Evolutionary conservation across 2,329 filamentous ascomycete species (phyloP), one percentile per base, ranked within the genome.

Genomic region (Dryadomyces quercivorus): DNA sequence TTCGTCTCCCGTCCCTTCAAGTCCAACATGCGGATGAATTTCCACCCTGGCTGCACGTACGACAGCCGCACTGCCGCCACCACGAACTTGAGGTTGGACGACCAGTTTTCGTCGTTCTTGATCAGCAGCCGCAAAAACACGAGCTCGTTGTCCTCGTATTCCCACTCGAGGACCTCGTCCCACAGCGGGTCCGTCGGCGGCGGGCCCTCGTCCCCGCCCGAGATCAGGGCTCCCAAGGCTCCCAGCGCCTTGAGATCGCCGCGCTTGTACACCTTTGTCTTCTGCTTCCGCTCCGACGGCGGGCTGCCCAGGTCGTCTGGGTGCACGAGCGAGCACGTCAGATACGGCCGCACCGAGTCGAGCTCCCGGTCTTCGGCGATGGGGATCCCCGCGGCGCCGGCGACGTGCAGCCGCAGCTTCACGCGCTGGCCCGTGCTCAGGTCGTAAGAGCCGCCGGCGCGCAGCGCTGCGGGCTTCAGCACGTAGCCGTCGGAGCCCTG

Each of bases 401-500:
- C 83, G 16, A 85, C 71, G 58, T 77, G 79, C 1, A 86, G 69
- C 0, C 72, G 69, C 0, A 86, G 71, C 53, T 66, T 74, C 67
- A 72, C 77, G n/a, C 46, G 53, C 60, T 65, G 72, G 50, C 61
- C 63, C 74, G 56, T 51, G 15, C 67, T 70, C 22, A 80, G 63
- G 8, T 67, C 70, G 12, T 79, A 79, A 49, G 65, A 69, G 2
- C 80, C 69, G 21, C 69, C 65, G 59, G 73, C 75, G 57, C 82
- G 83, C 66, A 89, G 92, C 16, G 84, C 84, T 40, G 77, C 67
- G 0, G 91, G 90, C 68, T 96, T 95, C 58, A 93, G 75, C 2
- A 90, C 82, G 86, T 88, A 95, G 45, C 91, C 91, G 47, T 80
- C 73, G 52, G 86, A 85, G 13, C 82, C 87, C 40, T 89, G 87